phyloP scores from a whole-genome alignment of 441 rosid species.

The Dalechampia spathulata region DNA sequence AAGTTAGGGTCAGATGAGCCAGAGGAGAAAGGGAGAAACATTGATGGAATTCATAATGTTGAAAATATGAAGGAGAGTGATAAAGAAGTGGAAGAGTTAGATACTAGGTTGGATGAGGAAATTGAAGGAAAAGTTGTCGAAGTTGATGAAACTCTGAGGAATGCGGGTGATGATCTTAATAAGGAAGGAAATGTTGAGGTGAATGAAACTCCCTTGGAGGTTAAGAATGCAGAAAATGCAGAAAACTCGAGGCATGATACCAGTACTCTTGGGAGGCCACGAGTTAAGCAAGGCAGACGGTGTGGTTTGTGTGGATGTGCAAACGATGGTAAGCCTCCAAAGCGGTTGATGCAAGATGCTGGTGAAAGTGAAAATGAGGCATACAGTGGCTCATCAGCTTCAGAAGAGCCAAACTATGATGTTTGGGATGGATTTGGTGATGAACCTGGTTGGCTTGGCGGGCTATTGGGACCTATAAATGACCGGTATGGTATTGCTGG shows the following conservation, averaged over 20 bases:
- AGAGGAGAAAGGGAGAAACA: constrained; percentile 2
- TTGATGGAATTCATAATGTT: constrained; percentile 21
- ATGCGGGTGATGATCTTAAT: constrained; percentile 28
- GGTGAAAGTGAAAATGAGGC: constrained; percentile 81
- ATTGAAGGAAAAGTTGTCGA: constrained; percentile 21
- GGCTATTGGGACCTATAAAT: constrained; percentile 86
- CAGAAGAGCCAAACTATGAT: constrained; percentile 84
- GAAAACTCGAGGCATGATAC: constrained; percentile 28
- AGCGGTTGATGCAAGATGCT: constrained; percentile 57
- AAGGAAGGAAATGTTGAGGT: constrained; percentile 27
- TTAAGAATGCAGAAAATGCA: constrained; percentile 26
- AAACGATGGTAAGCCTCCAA: constrained; percentile 90
- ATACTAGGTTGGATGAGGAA: constrained; percentile 21
- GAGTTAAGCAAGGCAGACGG: constrained; percentile 68
- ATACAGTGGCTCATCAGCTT: constrained; percentile 76
- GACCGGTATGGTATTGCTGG: constrained; percentile 97
- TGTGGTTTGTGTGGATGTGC: constrained; percentile 97
- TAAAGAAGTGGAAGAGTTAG: constrained; percentile 12
- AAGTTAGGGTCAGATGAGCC: constrained; percentile 6
- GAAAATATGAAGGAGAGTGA: constrained; percentile 24
- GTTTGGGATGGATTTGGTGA: constrained; percentile 96
- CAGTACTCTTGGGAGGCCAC: constrained; percentile 35
- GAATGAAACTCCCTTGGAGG: constrained; percentile 37
- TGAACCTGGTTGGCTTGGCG: constrained; percentile 96
- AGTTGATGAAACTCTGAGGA: constrained; percentile 20